These are phyloP conservation scores for Lactarius vividus DNA, from an alignment of 768 basidiomycete species.

Conservation along the genomic window DNA sequence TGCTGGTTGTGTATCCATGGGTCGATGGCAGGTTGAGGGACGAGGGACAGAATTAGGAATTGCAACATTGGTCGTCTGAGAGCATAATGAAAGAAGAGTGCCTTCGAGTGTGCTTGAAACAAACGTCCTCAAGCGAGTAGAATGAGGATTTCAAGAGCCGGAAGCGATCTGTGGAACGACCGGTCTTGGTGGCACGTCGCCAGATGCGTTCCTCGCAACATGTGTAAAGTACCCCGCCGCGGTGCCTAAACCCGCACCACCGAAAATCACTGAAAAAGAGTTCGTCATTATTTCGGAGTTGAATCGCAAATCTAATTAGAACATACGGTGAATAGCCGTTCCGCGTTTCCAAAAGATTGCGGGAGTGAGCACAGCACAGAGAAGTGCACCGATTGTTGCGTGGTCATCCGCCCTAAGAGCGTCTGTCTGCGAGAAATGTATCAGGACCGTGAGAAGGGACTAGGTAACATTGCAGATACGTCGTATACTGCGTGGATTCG, in stretches of 20 bases:
- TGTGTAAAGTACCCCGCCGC: conserved; percentile 59
- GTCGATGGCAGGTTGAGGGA: conserved; percentile 39
- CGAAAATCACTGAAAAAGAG: conserved; percentile 54
- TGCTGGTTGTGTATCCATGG: conserved; percentile 35
- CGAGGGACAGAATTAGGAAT: conserved; percentile 34
- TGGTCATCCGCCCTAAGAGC: conserved; percentile 68
- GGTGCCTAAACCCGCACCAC: conserved; percentile 68
- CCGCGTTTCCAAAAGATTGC: conserved; percentile 74
- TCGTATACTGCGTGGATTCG: conserved; percentile 56
- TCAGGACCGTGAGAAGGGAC: conserved; percentile 6
- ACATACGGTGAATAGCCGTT: conserved; percentile 55
- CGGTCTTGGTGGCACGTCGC: conserved; percentile 47
- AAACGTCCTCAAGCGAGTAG: conserved; percentile 1
- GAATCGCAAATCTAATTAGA: not conserved
- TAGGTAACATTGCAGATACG: conserved; percentile 39
- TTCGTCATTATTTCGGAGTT: conserved; percentile 7
- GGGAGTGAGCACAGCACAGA: conserved; percentile 62
- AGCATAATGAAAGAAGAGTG: conserved; percentile 4
- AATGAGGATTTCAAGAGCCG: conserved; percentile 17
- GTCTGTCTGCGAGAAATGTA: conserved; percentile 42
- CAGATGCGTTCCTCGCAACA: conserved; percentile 50
- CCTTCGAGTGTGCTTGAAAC: not conserved
- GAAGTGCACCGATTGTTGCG: conserved; percentile 66
- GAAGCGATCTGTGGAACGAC: conserved; percentile 35
- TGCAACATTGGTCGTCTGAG: conserved; percentile 6